Base-by-base conservation (phyloP, 1,284 basidiomycete species). In the Leccinum pachyderme region DNA sequence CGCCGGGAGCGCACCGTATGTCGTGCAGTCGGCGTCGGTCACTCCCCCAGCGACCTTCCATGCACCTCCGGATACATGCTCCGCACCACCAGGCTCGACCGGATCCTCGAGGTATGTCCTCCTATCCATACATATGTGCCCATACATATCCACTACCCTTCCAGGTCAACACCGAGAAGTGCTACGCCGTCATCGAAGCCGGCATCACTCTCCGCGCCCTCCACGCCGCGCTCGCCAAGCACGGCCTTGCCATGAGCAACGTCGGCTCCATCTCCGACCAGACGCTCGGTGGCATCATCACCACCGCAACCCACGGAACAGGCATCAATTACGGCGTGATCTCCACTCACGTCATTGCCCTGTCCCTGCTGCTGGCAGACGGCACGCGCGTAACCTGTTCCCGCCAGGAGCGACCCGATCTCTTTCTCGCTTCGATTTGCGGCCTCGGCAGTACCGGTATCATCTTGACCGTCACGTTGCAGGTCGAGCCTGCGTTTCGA, bases 261-360 rank as follows among this genome's bases (percentile, higher is more conserved):
- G 81, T 98, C 59, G 97, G 97, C 41, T 96, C 94, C 41, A 98
- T 99, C 69, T 96, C 93, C 39, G 94, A 98, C 72, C 96, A 98
- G 73, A 95, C 95, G 3, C 81, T 99, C 59, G 95, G 83, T n/a
- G 96, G 96, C 32, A 84, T 95, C 60, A 82, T 99, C 66, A 89
- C 94, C 9, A 99, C 97, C 44, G 94, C 94, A 4, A 95, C 95
- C 0, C 96, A 99, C 75, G 96, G 96, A 49, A 88, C 91, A 3
- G 96, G 97, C 32, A 79, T 91, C 59, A 67, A 75, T 43, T 95
- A 85, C 72, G 86, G 87, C 53, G 90, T 94, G 61, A 81, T 99
- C 56, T 94, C 93, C 5, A 88, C 87, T 5, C 83, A 90, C 63
- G 92, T 96, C 39, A 79, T 83, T 55, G 84, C 87, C 5, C 75